Percentiles rank a stretch among this genome's conserved stretches.
Conservation (phyloP, 352 stramenopile genomes). For the Phytophthora crassamura region DNA sequence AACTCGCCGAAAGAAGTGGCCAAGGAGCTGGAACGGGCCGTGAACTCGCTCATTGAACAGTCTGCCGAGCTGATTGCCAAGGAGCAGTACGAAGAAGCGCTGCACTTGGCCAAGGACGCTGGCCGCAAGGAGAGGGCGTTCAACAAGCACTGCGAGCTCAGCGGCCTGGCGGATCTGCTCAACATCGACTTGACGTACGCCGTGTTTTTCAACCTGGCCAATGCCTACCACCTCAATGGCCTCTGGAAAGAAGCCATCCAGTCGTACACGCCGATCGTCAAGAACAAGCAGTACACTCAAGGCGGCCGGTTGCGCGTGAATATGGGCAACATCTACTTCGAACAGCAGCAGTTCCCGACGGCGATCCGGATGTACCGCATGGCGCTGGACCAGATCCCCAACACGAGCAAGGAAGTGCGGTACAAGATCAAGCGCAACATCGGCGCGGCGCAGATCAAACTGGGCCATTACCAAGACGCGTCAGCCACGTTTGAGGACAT, state of each 20-base stretch:
- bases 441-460: constrained; percentile 92
- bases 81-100: constrained; percentile 81
- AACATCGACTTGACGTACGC: constrained; percentile 96
- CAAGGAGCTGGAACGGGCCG: constrained; percentile 90
- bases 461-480: constrained; percentile 95
- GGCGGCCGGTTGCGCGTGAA: constrained; percentile 93
- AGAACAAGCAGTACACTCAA: constrained; percentile 96
- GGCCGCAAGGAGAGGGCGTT: constrained; percentile 92
- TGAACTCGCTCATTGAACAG: constrained; percentile 94
- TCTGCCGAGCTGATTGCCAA: constrained; percentile 80
- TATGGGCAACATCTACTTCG: constrained; percentile 98
- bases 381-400: constrained; percentile 96
- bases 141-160: constrained; percentile 91
- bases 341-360: constrained; percentile 93
- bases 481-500: constrained; percentile 95
- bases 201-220: constrained; percentile 95
- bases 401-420: constrained; percentile 93
- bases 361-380: constrained; percentile 98
- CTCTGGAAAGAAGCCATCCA: constrained; percentile 96
- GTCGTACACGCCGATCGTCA: constrained; percentile 95
- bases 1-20: constrained; percentile 93
- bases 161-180: constrained; percentile 89
- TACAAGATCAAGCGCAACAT: constrained; percentile 98
- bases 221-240: constrained; percentile 94
- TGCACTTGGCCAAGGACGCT: constrained; percentile 90